Evolutionary conservation across 1,139 yeast species (phyloP), one percentile per base, ranked within the genome.

Genomic region (Oligophagozyma castellii): DNA sequence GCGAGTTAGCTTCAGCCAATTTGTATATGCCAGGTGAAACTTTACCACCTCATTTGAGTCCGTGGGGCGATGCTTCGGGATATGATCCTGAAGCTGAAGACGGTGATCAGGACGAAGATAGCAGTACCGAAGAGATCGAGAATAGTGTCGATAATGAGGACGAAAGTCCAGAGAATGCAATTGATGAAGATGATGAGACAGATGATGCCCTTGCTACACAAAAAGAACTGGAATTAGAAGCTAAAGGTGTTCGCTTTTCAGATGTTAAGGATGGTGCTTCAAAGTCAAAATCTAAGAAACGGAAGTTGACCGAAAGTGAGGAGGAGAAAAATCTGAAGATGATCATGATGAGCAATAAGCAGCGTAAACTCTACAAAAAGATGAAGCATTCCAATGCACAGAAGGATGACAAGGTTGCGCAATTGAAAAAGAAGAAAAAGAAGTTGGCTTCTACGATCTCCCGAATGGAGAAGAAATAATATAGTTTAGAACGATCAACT

Each of bases 341-440:
- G 70, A 83, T 84, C 53, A 89, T 89, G 98, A 86, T 89, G 96
- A 70, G 92, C 44, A 86, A 84, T 63, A 89, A 86, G 59, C 94
- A 89, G 62, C 79, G 86, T 66, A 83, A 81, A 59, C 67, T 86
- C 44, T 89, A 89, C 66, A 78, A 79, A 63, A 81, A 81, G 75
- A 81, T 89, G 93, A 92, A 83, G 63, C 76, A 83, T 53, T 92
- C 94, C 35, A 73, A 79, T 48, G 76, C 78, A 35, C 75, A 81
- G 69, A 80, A 83, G 60, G 89, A 80, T 51, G 69, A 69, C 35
- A 73, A 92, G 58, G 72, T 73, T 46, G 79, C 77, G 34, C 72
- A 69, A 32, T 67, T 89, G 54, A 65, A 71, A 44, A 70, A 73
- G 63, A 84, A 84, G 73, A 77, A 73, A 59, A 73, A 76, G 58